A percentile compares a stretch with the other conserved stretches of the same genome.
These are phyloP conservation scores for Coniochaeta sp. DNA, from an alignment of 2,329 filamentous ascomycete genomes.

Conservation along the genomic window DNA sequence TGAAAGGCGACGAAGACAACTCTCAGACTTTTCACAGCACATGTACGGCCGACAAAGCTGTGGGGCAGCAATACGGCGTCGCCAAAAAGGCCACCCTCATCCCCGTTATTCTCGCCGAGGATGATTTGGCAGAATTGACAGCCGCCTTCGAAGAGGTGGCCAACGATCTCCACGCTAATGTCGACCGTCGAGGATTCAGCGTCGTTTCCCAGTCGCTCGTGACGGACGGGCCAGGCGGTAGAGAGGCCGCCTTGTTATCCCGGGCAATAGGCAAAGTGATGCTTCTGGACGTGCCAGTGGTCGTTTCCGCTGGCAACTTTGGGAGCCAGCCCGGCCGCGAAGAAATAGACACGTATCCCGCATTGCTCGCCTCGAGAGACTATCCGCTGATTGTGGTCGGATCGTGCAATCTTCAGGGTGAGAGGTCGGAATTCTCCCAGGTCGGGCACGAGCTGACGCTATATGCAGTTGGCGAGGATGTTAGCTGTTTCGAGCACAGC, in stretches of 20 bases:
- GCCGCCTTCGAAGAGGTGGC: not conserved
- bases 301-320: not conserved
- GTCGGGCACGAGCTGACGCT: not conserved
- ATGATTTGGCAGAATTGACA: not conserved
- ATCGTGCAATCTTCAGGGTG: not conserved
- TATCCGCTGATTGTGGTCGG: not conserved
- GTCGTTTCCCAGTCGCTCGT: not conserved
- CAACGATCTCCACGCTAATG: not conserved
- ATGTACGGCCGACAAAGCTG: conserved; percentile 1
- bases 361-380: not conserved
- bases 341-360: not conserved
- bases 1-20: not conserved
- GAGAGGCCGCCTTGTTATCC: not conserved
- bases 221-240: not conserved
- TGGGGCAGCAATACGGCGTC: not conserved
- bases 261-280: not conserved
- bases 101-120: not conserved
- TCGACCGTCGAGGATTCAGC: not conserved
- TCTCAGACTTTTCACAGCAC: not conserved
- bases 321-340: not conserved
- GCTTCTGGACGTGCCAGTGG: not conserved
- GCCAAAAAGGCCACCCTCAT: not conserved
- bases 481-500: not conserved
- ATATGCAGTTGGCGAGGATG: not conserved
- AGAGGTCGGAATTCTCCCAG: not conserved